Evolutionary conservation across 257 asterid genomes (phyloP), one percentile per base, ranked within the genome.

Genomic region (Scutellaria barbata): DNA sequence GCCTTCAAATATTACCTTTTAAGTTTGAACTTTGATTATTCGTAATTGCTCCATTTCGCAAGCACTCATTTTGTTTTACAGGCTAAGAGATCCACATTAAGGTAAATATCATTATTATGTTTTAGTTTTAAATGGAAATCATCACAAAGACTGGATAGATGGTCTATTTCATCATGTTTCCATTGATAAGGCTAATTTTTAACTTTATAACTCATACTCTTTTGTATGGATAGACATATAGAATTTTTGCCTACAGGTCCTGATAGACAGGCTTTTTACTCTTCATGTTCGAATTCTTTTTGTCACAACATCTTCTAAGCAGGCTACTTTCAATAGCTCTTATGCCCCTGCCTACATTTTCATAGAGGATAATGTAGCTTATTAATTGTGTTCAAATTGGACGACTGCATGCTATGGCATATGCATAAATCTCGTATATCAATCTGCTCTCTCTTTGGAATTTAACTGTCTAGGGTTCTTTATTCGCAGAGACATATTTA

Each of bases 331-430:
- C 3, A 17, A 37, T 18, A 9, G 17, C 50, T 66, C 37, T 50
- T 40, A 30, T 51, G 40, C 37, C 8, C 46, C 45, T 71, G 25
- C 12, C 2, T 17, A 16, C 52, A 59, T 59, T 18, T 16, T 7
- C 4, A 16, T 13, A n/a, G 58, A 63, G 7, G 14, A 13, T 40
- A 33, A 14, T 13, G 37, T 63, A 52, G 54, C 43, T 42, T 30
- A 43, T 66, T 2, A 7, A 30, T 55, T 59, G 16, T 51, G 61
- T 50, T 60, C 7, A 53, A 25, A 71, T 55, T 20, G 54, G 55
- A 63, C 9, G 13, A 43, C 17, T 40, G 18, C 69, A 18, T 43
- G 41, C 22, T 40, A 17, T 18, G 55, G 22, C 4, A n/a, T 4
- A 16, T 47, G 45, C 11, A 50, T 60, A 16, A 4, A 41, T 73